Evolutionary conservation across 768 basidiomycete genomes (phyloP), one percentile per base, ranked within the genome.

Genomic region (Tulasnella sp.): DNA sequence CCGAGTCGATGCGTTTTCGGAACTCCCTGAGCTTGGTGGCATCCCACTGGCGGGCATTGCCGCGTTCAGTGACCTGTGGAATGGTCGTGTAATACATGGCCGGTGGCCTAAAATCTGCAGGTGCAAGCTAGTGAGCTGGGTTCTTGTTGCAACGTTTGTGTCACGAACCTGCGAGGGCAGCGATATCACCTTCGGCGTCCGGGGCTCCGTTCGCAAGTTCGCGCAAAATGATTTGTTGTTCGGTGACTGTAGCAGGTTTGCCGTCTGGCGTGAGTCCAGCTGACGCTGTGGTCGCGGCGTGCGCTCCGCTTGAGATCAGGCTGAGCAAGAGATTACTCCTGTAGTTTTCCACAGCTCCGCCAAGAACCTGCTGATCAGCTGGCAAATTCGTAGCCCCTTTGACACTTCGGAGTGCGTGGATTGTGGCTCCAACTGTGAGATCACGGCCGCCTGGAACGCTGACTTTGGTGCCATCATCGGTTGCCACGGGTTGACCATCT

Each of bases 51-150:
- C 95, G 91, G 85, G 91, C 94, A 84, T 94, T 91, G 34, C 91
- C 89, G 81, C 95, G 88, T 85, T 97, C 96, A 44, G 94, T 92
- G 38, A 96, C 93, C 78, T 93, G 87, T 16, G 98, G 98, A 79
- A 99, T 98, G 42, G 94, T 93, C 31, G 96, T 95, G 86, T 98
- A 99, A 86, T 99, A 99, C 89, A 95, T 95, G 7, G 92, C 94
- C 12, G 96, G 95, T 71, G 94, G 93, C 24, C 97, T 92, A 86
- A 96, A 93, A 74, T 97, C 97, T 97, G 85, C 14, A n/a, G 38
- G 1, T 40, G n/a, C 21, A 58, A 34, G 27, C 24, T 38, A 76
- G 75, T 76, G 21, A 79, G 12, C 62, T 34, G 80, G 24, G 79
- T 58, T 80, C 1, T 48, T 44, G 0, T 14, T 34, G 46, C 38